phyloP scores from a whole-genome alignment of 208 protist species.

The Naegleria fowleri region DNA sequence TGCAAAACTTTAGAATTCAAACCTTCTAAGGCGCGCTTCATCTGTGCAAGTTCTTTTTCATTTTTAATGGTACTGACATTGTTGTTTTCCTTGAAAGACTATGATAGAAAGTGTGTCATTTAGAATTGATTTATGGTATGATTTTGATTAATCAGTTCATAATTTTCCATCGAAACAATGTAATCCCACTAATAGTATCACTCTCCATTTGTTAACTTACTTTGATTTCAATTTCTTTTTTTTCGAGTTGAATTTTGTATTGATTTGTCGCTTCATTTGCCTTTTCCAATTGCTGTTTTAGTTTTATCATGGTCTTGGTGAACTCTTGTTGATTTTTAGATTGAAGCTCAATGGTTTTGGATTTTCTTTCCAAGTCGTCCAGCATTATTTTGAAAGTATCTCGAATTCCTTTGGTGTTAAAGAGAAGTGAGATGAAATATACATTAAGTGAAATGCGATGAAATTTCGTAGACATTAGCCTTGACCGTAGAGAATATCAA shows the following conservation, averaged over 20 bases:
- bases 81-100: background rate
- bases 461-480: too few relatives aligned
- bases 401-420: background rate
- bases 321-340: background rate
- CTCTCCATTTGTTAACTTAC: too few relatives aligned
- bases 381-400: background rate
- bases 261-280: background rate
- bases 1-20: background rate
- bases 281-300: background rate
- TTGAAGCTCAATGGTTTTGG: background rate
- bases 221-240: background rate
- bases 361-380: background rate
- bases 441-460: too few relatives aligned
- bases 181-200: too few relatives aligned
- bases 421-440: background rate
- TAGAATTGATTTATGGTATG: too few relatives aligned
- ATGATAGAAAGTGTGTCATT: too few relatives aligned
- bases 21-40: background rate
- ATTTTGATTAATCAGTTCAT: too few relatives aligned
- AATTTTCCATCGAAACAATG: too few relatives aligned
- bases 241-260: background rate
- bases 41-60: background rate
- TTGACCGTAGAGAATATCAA: too few relatives aligned
- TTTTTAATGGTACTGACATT: background rate
- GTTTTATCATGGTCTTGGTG: background rate